These are phyloP conservation scores for Ceratocystis smalleyi DNA, from an alignment of 2,329 filamentous ascomycete species.

Conservation along the genomic window DNA sequence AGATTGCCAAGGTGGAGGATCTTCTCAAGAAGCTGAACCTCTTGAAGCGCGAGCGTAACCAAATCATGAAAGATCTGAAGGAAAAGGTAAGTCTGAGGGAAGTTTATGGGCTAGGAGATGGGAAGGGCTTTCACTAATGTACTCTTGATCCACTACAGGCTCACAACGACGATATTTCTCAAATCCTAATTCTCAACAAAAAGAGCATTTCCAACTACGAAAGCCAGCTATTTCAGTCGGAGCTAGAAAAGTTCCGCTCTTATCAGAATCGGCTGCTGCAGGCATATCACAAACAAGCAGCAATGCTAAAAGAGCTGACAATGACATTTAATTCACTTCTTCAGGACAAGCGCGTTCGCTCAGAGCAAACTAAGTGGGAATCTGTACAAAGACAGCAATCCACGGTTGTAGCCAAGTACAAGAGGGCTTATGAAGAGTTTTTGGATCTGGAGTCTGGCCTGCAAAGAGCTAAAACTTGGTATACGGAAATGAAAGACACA, in stretches of 20 bases:
- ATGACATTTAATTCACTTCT: constrained; percentile 71
- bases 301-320: constrained; percentile 88
- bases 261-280: constrained; percentile 84
- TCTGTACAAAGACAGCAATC: constrained; percentile 67
- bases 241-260: constrained; percentile 92
- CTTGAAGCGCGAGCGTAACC: constrained; percentile 78
- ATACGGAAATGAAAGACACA: constrained; percentile 88
- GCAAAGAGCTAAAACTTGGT: constrained; percentile 79
- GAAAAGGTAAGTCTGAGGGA: constrained; percentile 57
- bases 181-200: constrained; percentile 93
- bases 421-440: constrained; percentile 82
- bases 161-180: constrained; percentile 92
- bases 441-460: constrained; percentile 77
- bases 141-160: constrained; percentile 39
- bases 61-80: constrained; percentile 91
- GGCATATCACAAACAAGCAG: constrained; percentile 87
- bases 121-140: constrained; percentile 13
- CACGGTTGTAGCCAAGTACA: constrained; percentile 71
- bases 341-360: constrained; percentile 83
- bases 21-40: constrained; percentile 80
- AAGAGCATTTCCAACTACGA: constrained; percentile 90
- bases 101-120: not conserved
- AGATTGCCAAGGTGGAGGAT: constrained; percentile 79
- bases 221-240: constrained; percentile 78
- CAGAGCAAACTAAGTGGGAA: constrained; percentile 93